A percentile compares a stretch with the other conserved stretches of the same genome.
Conservation (phyloP, 2,329 filamentous ascomycete genomes). For the Ophiostoma sp. region DNA sequence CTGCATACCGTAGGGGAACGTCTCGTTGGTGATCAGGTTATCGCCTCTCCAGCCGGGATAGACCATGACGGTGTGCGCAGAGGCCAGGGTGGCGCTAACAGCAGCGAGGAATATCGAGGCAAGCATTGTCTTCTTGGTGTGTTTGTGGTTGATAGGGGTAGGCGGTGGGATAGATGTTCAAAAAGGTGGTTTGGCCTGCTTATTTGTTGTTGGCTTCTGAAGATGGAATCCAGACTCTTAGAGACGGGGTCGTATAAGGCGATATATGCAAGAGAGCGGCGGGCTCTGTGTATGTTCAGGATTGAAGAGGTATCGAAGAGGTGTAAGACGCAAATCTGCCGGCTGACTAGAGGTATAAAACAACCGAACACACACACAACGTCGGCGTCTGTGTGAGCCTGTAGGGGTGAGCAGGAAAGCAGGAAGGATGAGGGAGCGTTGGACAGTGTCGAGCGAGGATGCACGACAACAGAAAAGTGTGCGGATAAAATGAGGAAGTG, state of each 20-base stretch:
- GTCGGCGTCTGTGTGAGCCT: neutral
- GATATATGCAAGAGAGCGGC: neutral
- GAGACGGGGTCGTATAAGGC: neutral
- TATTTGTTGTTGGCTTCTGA: neutral
- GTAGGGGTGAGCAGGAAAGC: neutral
- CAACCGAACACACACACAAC: neutral
- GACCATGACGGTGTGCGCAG: slow-evolving; percentile 75
- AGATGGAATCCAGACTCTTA: neutral
- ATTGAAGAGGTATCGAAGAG: neutral
- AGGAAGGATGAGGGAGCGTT: neutral
- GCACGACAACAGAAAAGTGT: neutral
- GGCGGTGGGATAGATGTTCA: neutral
- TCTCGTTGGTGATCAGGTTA: slow-evolving; percentile 73
- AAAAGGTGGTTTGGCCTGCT: neutral
- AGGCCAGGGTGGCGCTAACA: slow-evolving; percentile 45
- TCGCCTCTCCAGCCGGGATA: slow-evolving; percentile 86
- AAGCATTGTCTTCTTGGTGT: neutral
- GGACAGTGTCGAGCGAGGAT: neutral
- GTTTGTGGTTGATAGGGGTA: neutral
- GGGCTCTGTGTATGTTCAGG: neutral
- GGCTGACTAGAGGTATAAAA: neutral
- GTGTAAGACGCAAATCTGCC: neutral
- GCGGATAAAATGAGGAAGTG: neutral
- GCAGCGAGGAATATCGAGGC: slow-evolving; percentile 38
- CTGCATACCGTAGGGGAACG: slow-evolving; percentile 85